Conservation (phyloP, 2,329 filamentous ascomycete species). For the Sporothrix protearum region DNA sequence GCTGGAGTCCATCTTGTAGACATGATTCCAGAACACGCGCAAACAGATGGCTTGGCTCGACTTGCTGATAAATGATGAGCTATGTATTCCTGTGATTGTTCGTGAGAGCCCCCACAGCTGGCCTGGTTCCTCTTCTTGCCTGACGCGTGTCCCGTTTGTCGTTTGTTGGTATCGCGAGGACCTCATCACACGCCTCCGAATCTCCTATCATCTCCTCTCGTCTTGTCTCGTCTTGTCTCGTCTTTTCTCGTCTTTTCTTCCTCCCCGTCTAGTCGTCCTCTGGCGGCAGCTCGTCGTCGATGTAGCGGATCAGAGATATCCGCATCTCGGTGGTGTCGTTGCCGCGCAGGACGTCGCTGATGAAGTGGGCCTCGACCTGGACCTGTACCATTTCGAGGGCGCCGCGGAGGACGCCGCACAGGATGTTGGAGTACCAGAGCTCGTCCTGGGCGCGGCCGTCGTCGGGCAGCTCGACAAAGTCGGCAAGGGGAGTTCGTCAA, state of each 20-base stretch:
- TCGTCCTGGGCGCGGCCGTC: constrained; percentile 94
- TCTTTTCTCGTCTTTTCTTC: too few species aligned
- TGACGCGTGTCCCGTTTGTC: too few species aligned
- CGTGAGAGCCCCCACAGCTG: too few species aligned
- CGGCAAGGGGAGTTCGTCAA: constrained; percentile 97
- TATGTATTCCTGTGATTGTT: too few species aligned
- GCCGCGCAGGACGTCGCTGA: constrained; percentile 86
- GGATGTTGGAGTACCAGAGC: constrained; percentile 96
- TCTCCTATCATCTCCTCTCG: too few species aligned
- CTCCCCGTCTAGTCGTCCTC: constrained; percentile 74
- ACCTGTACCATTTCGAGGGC: constrained; percentile 99
- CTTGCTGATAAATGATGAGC: too few species aligned
- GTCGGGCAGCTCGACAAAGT: constrained; percentile 96
- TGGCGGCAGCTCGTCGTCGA: constrained; percentile 94
- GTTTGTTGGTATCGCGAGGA: not conserved
- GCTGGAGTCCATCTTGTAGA: not conserved
- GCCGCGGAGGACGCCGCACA: constrained; percentile 87
- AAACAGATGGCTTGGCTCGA: too few species aligned
- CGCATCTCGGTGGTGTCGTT: constrained; percentile 98
- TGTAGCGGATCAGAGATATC: constrained; percentile 85
- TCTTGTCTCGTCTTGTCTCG: too few species aligned
- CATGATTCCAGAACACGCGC: not conserved
- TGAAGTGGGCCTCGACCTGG: constrained; percentile 96
- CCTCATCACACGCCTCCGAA: not conserved
- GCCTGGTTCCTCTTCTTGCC: too few species aligned